These are phyloP conservation scores for Pelagophyceae sp. DNA, from an alignment of 352 stramenopile genomes.

Conservation along the genomic window DNA sequence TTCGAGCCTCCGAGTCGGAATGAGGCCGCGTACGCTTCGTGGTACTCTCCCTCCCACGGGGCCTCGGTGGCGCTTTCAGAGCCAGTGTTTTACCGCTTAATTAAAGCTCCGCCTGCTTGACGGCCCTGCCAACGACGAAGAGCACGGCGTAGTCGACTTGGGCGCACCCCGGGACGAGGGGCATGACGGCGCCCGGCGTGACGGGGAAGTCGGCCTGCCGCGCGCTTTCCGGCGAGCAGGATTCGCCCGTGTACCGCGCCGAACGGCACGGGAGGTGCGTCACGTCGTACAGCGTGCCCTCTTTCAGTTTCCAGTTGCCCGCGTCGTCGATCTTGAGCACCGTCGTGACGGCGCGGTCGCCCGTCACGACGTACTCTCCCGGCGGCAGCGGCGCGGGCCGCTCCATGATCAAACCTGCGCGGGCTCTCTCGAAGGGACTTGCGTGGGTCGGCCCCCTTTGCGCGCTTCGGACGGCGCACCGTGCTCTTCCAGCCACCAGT, in stretches of 20 bases:
- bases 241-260: slow-evolving; percentile 37
- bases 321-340: slow-evolving; percentile 41
- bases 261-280: slow-evolving; percentile 55
- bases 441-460: no score
- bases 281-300: slow-evolving; percentile 53
- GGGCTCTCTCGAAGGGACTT: no score
- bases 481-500: slow-evolving; percentile 60
- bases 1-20: no score
- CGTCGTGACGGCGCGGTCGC: slow-evolving; percentile 44
- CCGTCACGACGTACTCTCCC: slow-evolving; percentile 52
- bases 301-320: slow-evolving; percentile 46
- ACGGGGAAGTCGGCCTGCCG: slow-evolving; percentile 51
- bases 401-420: slow-evolving; percentile 54
- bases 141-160: slow-evolving; percentile 59
- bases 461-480: no score
- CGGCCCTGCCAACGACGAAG: slow-evolving; percentile 50
- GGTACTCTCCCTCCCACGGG: no score
- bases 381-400: slow-evolving; percentile 37
- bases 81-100: no score
- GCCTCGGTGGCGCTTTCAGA: no score
- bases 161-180: slow-evolving; percentile 39
- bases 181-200: slow-evolving; percentile 50
- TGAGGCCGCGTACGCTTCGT: no score
- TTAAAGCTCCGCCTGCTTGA: slow-evolving; percentile 3
- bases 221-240: slow-evolving; percentile 36